Base-by-base conservation (phyloP, 169 alveolate species). In the Cryptosporidium baileyi region DNA sequence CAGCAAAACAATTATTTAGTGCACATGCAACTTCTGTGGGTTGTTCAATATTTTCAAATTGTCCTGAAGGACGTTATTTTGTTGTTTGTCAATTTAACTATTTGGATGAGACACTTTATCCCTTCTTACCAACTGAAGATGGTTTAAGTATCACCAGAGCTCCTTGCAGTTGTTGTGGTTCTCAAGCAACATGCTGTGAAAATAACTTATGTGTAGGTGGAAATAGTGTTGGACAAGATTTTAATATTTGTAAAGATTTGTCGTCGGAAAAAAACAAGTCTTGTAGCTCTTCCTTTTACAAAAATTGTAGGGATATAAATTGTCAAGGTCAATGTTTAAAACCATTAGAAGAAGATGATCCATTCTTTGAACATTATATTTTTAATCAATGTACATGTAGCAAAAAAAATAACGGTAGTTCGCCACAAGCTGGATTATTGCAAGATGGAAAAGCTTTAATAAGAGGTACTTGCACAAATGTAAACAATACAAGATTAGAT, bases 361-460 rank as follows among this genome's bases (percentile, higher is more conserved):
- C 65, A 11, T 74, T 74, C 44, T 74, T 26, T 28, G 43, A 54
- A 13, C 85, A 74, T 9, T 74, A 74, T 54, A 74, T 74, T 26
- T 74, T 74, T 40, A 74, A 74, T 34, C 85, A 74, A 41, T 74
- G 85, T 74, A 74, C 85, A 22, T 74, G 85, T n/a, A 74, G 85
- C 36, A 51, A 17, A 74, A 74, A 74, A 44, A 57, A 57, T 13
- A 57, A 32, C 24, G 67, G 67, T 52, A 54, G 65, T 22, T 36
- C 85, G 34, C 85, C 85, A n/a, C 85, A 74, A 24, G 28, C 85
- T 36, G 85, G 85, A 54, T 60, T 74, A 9, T 38, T 74, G 22
- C 49, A 74, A 34, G 74, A 74, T 36, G 85, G 85, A 2, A 74
- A 74, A 59, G 85, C 85, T 7, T 57, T 74, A 32, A 74, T 74